Evolutionary conservation across 1,284 basidiomycete species (phyloP).

Genomic region (Malassezia obtusa): DNA sequence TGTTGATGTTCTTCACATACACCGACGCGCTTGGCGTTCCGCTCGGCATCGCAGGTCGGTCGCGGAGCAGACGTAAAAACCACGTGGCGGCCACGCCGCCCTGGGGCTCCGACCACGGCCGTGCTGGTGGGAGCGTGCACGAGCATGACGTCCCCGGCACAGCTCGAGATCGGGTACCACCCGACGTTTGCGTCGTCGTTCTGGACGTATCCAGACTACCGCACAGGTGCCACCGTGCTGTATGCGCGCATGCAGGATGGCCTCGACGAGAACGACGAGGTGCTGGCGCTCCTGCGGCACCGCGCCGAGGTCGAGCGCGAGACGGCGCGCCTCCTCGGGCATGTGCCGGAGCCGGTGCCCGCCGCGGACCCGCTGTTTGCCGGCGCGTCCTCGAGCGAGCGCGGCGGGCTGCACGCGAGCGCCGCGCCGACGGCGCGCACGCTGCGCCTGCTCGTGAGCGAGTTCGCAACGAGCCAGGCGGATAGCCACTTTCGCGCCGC

Average conservation of each 20-base stretch:
- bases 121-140: not conserved
- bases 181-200: constrained; percentile 36
- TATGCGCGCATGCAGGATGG: constrained; percentile 39
- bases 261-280: constrained; percentile 37
- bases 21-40: constrained; percentile 69
- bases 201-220: constrained; percentile 42
- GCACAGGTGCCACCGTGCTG: constrained; percentile 28
- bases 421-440: constrained; percentile 24
- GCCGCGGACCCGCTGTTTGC: constrained; percentile 28
- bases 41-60: constrained; percentile 9
- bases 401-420: constrained; percentile 19
- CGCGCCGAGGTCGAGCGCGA: constrained; percentile 29
- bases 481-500: constrained; percentile 31
- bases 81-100: constrained; percentile 5
- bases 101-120: not conserved
- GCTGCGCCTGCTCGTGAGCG: constrained; percentile 26
- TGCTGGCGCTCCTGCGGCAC: constrained; percentile 35
- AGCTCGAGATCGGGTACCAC: constrained; percentile 34
- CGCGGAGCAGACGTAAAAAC: not conserved
- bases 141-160: constrained; percentile 32
- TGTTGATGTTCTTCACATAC: constrained; percentile 88
- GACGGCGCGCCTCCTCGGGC: constrained; percentile 27
- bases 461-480: constrained; percentile 25
- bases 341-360: constrained; percentile 23
- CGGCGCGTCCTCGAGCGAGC: not conserved